Base-by-base conservation (phyloP, 2,329 filamentous ascomycete genomes). In the Rhynchosporium graminicola region DNA sequence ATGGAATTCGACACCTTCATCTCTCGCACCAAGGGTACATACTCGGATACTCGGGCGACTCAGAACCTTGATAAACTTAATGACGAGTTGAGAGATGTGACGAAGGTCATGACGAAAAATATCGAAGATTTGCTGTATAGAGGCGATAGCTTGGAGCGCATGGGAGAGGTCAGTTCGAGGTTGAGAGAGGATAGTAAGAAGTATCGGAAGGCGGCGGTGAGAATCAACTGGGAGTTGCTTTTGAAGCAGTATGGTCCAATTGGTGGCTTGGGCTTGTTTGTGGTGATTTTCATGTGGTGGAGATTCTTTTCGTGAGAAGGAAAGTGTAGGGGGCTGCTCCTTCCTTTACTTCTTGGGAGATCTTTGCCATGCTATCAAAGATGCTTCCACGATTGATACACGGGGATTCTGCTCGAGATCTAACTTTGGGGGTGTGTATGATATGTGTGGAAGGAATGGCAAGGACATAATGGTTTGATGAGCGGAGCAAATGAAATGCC, bases 81-180 rank as follows among this genome's bases (percentile, higher is more conserved):
- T 74, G 92, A 97, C 74, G 96, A 99, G 82, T 85, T 99, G 68
- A 89, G 93, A 76, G 95, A 98, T 77, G 96, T 99, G 60, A 98
- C 95, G 1, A 93, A 97, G 79, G 93, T 99, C 74, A 99, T 99
- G 96, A 98, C 93, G 61, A 98, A 98, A 85, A 99, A 99, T 77
- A 98, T 99, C 70, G 95, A 99, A 81, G 95, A 99, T 76, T 80
- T 99, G 74, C 80, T 99, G 59, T 99, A 99, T 76, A 83, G 96
- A 65, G 95, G 95, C 33, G 95, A 99, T 76, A 95, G 88, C 72
- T 79, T 99, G 69, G 95, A 99, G 79, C 86, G 92, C 72, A 99
- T 99, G 95, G 94, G 95, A 65, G 94, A 98, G 79, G 89, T 97
- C 74, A 96, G 90, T 72, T 89, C 87, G 61, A 82, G 94, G 65